Evolutionary conservation across 1,284 basidiomycete species (phyloP).

Genomic region (Kwoniella shivajii): DNA sequence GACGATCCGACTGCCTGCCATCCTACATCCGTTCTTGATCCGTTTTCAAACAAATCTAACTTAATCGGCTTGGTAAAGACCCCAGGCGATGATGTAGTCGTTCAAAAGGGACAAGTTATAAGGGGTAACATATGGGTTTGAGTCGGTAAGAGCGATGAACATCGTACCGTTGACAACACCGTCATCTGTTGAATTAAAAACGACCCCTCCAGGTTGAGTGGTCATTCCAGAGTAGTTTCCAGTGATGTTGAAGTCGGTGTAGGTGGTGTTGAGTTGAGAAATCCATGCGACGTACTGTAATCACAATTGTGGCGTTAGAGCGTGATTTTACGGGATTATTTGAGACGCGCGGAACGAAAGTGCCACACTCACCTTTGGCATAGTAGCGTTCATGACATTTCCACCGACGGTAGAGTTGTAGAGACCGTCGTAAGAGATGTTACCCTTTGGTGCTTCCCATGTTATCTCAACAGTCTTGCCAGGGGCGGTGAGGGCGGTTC

Average conservation of each 20-base stretch:
- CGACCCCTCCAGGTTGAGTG: conserved; percentile 59
- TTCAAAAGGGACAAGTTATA: conserved; percentile 62
- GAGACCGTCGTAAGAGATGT: conserved; percentile 59
- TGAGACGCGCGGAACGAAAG: conserved; percentile 2
- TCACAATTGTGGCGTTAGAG: conserved; percentile 12
- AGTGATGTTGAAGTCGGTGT: conserved; percentile 58
- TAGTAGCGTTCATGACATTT: conserved; percentile 26
- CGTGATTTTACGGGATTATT: conserved; percentile 6
- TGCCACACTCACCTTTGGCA: conserved; percentile 10
- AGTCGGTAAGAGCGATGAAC: conserved; percentile 64
- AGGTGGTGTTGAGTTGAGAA: conserved; percentile 67
- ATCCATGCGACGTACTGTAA: conserved; percentile 58
- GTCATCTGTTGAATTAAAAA: conserved; percentile 51
- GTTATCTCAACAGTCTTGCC: conserved; percentile 59
- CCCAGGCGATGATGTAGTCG: conserved; percentile 60
- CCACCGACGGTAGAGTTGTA: conserved; percentile 58
- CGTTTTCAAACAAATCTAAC: neutral
- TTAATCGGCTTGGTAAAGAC: conserved; percentile 40
- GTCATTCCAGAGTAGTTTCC: conserved; percentile 52
- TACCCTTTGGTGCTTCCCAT: conserved; percentile 64
- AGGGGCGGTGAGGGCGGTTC: conserved; percentile 57
- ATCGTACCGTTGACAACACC: conserved; percentile 58
- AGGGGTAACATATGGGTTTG: conserved; percentile 62
- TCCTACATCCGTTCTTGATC: too few relatives aligned
- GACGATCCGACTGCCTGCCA: too few relatives aligned